Percentiles rank a stretch among this genome's conserved stretches.
Conservation (phyloP, 768 basidiomycete genomes). For the Pleurotus tuoliensis region DNA sequence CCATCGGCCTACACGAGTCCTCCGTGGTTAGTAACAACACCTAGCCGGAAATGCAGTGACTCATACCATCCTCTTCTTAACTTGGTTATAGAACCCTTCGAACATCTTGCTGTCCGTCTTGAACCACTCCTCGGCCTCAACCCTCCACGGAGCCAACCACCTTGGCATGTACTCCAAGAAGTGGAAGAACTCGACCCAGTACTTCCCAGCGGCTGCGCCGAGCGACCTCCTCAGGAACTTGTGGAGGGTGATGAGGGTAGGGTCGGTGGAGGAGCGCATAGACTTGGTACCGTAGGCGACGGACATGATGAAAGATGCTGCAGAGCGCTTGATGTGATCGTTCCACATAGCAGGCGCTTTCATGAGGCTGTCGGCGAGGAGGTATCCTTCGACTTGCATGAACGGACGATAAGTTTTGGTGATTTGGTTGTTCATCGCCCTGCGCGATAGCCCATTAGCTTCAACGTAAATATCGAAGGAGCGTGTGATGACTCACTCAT, state of each 20-base stretch:
- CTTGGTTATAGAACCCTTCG: constrained; percentile 7
- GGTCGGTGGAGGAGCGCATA: constrained; percentile 22
- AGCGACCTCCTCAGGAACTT: constrained; percentile 21
- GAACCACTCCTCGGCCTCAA: constrained; percentile 17
- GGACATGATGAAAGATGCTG: constrained; percentile 12
- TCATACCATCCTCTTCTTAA: constrained; percentile 4
- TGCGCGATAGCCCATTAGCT: neutral
- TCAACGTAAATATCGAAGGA: neutral
- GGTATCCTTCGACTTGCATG: constrained; percentile 12
- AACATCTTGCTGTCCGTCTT: constrained; percentile 10
- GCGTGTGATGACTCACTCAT: constrained; percentile 8
- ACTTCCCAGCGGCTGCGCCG: constrained; percentile 31
- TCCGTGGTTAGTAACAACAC: neutral
- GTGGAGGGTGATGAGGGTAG: constrained; percentile 16
- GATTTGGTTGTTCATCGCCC: constrained; percentile 10
- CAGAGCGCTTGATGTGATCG: constrained; percentile 19
- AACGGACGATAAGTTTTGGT: constrained; percentile 7
- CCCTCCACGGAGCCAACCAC: constrained; percentile 26
- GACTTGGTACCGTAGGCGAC: constrained; percentile 11
- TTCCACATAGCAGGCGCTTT: constrained; percentile 20
- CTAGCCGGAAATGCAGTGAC: neutral
- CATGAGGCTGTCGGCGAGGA: constrained; percentile 8
- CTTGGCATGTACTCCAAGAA: constrained; percentile 26
- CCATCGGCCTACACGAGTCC: neutral
- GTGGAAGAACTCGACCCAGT: constrained; percentile 32